Evolutionary conservation across 2,329 filamentous ascomycete genomes (phyloP), one percentile per base, ranked within the genome.

Genomic region (Aschersonia sp.): DNA sequence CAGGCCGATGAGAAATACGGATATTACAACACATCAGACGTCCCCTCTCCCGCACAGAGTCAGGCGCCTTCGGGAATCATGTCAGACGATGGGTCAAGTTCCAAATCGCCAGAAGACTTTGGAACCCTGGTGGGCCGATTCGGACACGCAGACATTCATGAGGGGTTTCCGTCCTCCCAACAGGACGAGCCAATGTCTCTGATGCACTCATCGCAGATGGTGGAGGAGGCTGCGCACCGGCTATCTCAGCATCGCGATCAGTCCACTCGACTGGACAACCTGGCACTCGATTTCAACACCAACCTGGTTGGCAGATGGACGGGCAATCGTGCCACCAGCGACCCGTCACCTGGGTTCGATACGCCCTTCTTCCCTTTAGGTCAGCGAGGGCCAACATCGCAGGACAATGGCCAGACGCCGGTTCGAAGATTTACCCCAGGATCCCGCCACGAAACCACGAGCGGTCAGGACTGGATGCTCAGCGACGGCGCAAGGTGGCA

Each of bases 1-100:
- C 78, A 88, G 38, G 84, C 87, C 2, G 86, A 94, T 58, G 72
- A 78, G 43, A 91, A 84, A 64, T 95, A 85, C 64, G 88, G 87
- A 1, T 76, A 75, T 2, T 89, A 83, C 55, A 78, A 68, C 58
- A 75, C 75, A 47, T 73, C 74, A 0, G 79, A 82, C 47, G 72
- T 80, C 5, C 72, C 75, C 2, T 80, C 79, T 2, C 78, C 78
- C 28, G 56, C 52, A 30, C 67, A 65, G 50, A 56, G 65, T 56
- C 43, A 59, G 53, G 50, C 54, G 4, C 48, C 58, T 5, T 64
- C 61, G 4, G 59, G 64, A 3, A 52, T 49, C 3, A 30, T 57
- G 5, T 60, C 61, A 7, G 60, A 64, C 38, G 56, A 57, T 20
- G 54, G 54, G 7, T 38, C 55, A n/a, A 48, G 50, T 6, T 43